Conservation (phyloP, 805 yeast species). For the Kockiozyma suomiensis region DNA sequence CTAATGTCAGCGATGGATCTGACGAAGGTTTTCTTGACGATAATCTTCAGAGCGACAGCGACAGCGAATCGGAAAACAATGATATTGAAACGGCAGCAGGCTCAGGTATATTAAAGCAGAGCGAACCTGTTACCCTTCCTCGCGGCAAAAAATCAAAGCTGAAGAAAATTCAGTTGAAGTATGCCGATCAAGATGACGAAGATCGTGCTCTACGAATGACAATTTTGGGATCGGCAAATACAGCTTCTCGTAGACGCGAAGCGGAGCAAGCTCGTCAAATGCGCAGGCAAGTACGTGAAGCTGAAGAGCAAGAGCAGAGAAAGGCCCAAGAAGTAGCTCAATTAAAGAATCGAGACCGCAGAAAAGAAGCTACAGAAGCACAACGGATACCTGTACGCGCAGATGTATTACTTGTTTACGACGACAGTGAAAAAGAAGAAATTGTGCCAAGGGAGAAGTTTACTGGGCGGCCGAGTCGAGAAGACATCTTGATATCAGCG, state of each 20-base stretch:
- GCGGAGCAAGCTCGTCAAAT: slow-evolving; percentile 32
- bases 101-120: slow-evolving; percentile 24
- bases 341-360: slow-evolving; percentile 43
- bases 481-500: slow-evolving; percentile 61
- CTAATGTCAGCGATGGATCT: slow-evolving; percentile 17
- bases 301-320: slow-evolving; percentile 23
- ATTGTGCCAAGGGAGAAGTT: slow-evolving; percentile 50
- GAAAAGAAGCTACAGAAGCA: slow-evolving; percentile 30
- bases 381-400: slow-evolving; percentile 31
- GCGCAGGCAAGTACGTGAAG: slow-evolving; percentile 34
- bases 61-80: slow-evolving; percentile 5
- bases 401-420: slow-evolving; percentile 26
- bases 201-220: slow-evolving; percentile 76
- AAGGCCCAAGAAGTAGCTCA: slow-evolving; percentile 38
- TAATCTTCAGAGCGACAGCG: too few species aligned
- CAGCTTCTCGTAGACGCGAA: slow-evolving; percentile 13
- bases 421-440: slow-evolving; percentile 41
- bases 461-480: slow-evolving; percentile 38
- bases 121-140: slow-evolving; percentile 45
- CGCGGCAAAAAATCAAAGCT: slow-evolving; percentile 86
- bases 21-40: slow-evolving; percentile 15
- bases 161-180: slow-evolving; percentile 79
- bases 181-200: slow-evolving; percentile 89
- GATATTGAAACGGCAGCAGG: not conserved
- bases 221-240: slow-evolving; percentile 78